Evolutionary conservation across 495 filamentous ascomycete species (phyloP), one percentile per base, ranked within the genome.

Genomic region (Talaromyces liani): DNA sequence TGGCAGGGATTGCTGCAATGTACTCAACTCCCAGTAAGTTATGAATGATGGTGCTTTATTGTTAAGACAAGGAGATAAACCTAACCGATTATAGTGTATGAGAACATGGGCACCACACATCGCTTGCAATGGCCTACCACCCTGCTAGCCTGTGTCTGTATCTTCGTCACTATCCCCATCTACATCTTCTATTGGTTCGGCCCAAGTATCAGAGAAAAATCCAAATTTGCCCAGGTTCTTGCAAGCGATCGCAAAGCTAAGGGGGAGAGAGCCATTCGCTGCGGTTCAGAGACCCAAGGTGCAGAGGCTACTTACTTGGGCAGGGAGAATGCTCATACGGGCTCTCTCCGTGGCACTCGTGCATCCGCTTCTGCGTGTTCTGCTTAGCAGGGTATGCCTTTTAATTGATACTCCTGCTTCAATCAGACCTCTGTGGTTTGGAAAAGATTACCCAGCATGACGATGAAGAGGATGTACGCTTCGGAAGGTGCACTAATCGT

Each of bases 171-270:
- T 6, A 74, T 76, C 31, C 78, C 80, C 6, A 77, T 82, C 57
- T 83, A 79, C 65, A 71, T 81, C 8, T 79, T 82, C 60, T 83
- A 81, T 65, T 76, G 72, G 70, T 80, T 80, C 61, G 80, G 80
- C 0, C 77, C 80, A n/a, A 62, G 69, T 25, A 78, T 82, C 31
- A 66, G 80, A 22, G 69, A 65, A 36, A 75, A 67, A 69, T 80
- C 76, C 58, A 80, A 81, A 63, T 81, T 82, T 63, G 79, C 80
- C 3, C 63, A 64, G 20, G 39, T 49, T 18, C 41, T 64, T n/a
- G 63, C 63, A n/a, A 59, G 55, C 29, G 63, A 64, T 24, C 55
- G 53, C 20, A 51, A 41, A 33, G 57, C 55, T 36, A 41, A 53
- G 20, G 57, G 54, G 25, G 34, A 24, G 14, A 59, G 36, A 27